phyloP scores from a whole-genome alignment of 306 rosid species.

The Fragaria vesca region DNA sequence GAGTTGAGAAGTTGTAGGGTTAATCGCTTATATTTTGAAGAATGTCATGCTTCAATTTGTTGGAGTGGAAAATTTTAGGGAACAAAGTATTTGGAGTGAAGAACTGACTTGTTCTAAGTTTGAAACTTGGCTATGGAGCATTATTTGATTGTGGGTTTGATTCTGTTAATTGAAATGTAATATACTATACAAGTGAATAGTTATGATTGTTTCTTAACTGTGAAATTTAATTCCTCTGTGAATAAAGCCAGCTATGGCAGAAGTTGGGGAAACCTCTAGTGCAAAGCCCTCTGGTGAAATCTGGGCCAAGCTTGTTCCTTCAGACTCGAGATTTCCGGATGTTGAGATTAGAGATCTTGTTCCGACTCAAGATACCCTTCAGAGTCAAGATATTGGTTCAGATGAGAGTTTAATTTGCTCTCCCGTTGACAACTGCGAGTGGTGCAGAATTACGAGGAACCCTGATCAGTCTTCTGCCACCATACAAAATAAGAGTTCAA shows the following conservation, averaged over 20 bases:
- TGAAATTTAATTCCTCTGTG: neutral
- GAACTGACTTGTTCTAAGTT: neutral
- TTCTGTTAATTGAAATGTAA: neutral
- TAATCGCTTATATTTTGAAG: neutral
- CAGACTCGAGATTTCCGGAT: constrained; percentile 54
- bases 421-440: constrained; percentile 47
- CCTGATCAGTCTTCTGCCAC: constrained; percentile 68
- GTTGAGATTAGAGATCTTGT: constrained; percentile 34
- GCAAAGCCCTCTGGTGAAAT: constrained; percentile 47
- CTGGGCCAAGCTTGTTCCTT: constrained; percentile 85
- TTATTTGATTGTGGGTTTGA: neutral
- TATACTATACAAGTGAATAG: neutral
- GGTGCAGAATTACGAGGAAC: constrained; percentile 77
- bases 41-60: neutral
- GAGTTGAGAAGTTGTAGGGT: neutral
- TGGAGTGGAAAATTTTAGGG: neutral
- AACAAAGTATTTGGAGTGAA: neutral
- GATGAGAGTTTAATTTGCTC: constrained; percentile 55
- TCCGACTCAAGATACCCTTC: constrained; percentile 24
- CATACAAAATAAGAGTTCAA: constrained; percentile 53
- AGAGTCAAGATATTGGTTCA: constrained; percentile 51
- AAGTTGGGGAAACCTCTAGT: constrained; percentile 61
- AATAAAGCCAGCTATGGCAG: constrained; percentile 39
- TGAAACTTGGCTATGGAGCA: neutral
- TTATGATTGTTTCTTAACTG: neutral